These are phyloP conservation scores for Cicer cuneatum DNA, from an alignment of 306 rosid species.

Conservation along the genomic window DNA sequence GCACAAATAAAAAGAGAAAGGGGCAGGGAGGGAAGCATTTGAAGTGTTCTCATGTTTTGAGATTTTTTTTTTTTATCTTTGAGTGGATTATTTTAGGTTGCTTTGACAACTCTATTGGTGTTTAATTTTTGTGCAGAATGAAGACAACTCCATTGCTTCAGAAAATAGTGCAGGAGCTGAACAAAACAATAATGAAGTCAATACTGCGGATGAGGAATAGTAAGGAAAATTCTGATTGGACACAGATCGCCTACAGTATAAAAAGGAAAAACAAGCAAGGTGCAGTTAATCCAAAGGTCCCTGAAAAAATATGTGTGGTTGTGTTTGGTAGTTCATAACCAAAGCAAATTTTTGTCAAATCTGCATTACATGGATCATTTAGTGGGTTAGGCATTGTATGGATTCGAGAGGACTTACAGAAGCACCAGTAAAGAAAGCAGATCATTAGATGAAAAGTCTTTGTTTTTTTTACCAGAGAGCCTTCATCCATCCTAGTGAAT, in stretches of 20 bases:
- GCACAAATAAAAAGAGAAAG: background rate
- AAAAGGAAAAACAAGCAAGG: background rate
- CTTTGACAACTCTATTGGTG: background rate
- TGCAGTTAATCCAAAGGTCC: background rate
- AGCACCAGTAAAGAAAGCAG: background rate
- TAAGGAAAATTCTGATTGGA: background rate
- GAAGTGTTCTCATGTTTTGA: background rate
- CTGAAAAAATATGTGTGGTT: background rate
- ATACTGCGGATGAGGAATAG: constrained; percentile 4
- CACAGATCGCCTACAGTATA: background rate
- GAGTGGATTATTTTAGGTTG: background rate
- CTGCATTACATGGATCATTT: constrained; percentile 1
- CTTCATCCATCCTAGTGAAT: background rate
- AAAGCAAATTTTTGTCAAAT: background rate
- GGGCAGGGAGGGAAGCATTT: background rate
- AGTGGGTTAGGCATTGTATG: background rate
- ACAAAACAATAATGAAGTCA: constrained; percentile 21
- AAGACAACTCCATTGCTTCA: constrained; percentile 1
- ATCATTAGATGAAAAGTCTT: background rate
- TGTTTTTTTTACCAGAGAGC: background rate
- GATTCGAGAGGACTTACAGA: background rate
- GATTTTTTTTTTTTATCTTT: background rate
- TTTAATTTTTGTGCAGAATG: constrained; percentile 39
- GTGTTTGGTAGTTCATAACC: background rate
- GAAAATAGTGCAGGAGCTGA: constrained; percentile 17